Evolutionary conservation across 2,329 filamentous ascomycete species (phyloP).

Genomic region (Alternaria sp.): DNA sequence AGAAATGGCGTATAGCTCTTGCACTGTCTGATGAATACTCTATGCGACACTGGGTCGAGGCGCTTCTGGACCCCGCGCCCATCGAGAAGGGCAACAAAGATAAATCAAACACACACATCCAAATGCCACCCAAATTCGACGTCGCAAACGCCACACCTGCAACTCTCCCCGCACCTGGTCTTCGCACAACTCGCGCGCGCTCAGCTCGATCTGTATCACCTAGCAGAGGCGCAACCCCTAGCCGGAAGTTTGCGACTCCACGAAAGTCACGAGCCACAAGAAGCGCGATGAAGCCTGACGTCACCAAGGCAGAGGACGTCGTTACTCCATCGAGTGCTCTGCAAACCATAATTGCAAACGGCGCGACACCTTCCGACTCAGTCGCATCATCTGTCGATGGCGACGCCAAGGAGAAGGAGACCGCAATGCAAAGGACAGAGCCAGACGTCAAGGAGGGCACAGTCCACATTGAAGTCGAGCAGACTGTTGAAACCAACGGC

Average conservation of each 20-base stretch:
- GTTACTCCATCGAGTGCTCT: conserved; percentile 58
- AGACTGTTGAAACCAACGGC: conserved; percentile 65
- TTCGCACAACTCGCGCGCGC: conserved; percentile 58
- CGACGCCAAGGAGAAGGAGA: conserved; percentile 40
- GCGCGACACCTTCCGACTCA: conserved; percentile 37
- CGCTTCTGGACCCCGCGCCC: conserved; percentile 87
- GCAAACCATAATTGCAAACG: conserved; percentile 45
- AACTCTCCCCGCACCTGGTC: conserved; percentile 23
- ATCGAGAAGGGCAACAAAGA: conserved; percentile 73
- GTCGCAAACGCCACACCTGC: conserved; percentile 54
- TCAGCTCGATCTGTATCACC: conserved; percentile 68
- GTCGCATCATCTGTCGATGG: conserved; percentile 56
- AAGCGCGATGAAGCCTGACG: conserved; percentile 41
- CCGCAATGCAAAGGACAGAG: conserved; percentile 16
- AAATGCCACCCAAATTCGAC: conserved; percentile 82
- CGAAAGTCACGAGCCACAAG: conserved; percentile 63
- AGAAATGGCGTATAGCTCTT: conserved; percentile 68
- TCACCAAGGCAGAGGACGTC: conserved; percentile 49
- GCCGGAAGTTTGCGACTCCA: conserved; percentile 61
- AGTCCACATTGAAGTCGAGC: conserved; percentile 75
- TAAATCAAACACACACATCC: conserved; percentile 74
- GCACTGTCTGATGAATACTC: conserved; percentile 85
- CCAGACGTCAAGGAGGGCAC: conserved; percentile 53
- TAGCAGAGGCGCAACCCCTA: conserved; percentile 58
- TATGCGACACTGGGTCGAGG: conserved; percentile 85